A percentile compares a stretch with the other conserved stretches of the same genome.
phyloP scores from a whole-genome alignment of 2,329 filamentous ascomycete species.

The Penicillium decumbens region DNA sequence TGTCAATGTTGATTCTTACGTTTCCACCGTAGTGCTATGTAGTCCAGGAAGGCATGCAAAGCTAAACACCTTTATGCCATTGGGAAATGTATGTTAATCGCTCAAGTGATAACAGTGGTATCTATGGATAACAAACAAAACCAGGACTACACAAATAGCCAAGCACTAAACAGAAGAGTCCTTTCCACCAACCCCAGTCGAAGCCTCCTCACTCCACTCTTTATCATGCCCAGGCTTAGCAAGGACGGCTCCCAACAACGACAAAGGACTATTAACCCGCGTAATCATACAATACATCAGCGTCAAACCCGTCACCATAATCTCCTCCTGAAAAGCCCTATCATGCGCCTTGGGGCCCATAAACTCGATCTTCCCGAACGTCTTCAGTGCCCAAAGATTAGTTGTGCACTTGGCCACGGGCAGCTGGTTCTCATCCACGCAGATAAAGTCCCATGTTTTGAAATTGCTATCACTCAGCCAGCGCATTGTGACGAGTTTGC shows the following conservation, averaged over 20 bases:
- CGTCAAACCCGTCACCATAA: slow-evolving; percentile 29
- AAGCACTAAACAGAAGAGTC: not conserved
- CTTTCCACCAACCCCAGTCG: not conserved
- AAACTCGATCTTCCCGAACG: slow-evolving; percentile 27
- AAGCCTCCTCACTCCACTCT: slow-evolving; percentile 2
- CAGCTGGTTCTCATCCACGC: slow-evolving; percentile 25
- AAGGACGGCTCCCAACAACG: slow-evolving; percentile 25
- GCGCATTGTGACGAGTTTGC: slow-evolving; percentile 22
- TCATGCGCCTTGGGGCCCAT: slow-evolving; percentile 16
- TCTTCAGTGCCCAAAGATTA: slow-evolving; percentile 24
- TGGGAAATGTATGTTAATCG: not conserved
- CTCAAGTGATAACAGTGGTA: not conserved
- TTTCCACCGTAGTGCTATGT: not conserved
- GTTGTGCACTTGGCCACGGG: slow-evolving; percentile 28
- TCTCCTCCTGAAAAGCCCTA: slow-evolving; percentile 25
- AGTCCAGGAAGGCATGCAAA: no score
- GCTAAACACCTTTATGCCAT: not conserved
- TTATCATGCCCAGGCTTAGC: slow-evolving; percentile 15
- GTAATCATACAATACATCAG: slow-evolving; percentile 27
- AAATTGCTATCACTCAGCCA: slow-evolving; percentile 27
- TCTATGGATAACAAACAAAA: not conserved
- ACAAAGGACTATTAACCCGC: slow-evolving; percentile 2
- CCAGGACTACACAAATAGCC: not conserved
- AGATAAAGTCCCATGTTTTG: slow-evolving; percentile 32
- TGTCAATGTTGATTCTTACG: slow-evolving; percentile 1